Evolutionary conservation across 176 grass and related monocot species (phyloP).

Genomic region (Cenchrus fungigraminus): DNA sequence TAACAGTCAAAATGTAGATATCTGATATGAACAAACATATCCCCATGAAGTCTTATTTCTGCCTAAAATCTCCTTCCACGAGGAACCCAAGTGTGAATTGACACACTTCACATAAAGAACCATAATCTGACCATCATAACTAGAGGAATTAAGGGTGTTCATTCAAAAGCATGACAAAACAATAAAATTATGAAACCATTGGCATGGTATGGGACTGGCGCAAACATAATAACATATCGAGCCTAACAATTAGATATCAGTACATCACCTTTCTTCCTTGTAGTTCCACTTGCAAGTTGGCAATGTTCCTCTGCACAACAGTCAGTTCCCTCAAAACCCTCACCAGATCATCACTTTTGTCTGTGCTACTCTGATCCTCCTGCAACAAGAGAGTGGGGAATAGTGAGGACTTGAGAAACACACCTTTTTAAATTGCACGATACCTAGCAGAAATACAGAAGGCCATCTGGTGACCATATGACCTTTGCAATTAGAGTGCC

Average conservation of each 20-base stretch:
- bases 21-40: background rate
- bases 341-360: conserved; percentile 91
- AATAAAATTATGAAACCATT: background rate
- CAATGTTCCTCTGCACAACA: conserved; percentile 77
- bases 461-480: background rate
- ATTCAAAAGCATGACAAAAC: background rate
- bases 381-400: conserved; percentile 22
- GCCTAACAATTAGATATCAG: background rate
- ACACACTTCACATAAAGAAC: background rate
- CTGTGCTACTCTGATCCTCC: conserved; percentile 74
- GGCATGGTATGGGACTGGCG: background rate
- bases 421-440: background rate
- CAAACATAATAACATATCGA: background rate
- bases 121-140: background rate
- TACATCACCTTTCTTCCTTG: conserved; percentile 90
- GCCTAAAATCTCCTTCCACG: background rate
- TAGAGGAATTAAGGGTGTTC: conserved; percentile 7
- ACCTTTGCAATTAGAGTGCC: background rate
- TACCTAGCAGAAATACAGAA: background rate
- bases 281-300: conserved; percentile 97
- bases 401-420: background rate
- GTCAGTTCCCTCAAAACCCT: conserved; percentile 93
- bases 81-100: background rate
- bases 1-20: background rate
- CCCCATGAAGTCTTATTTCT: conserved; percentile 6